A percentile compares a stretch with the other conserved stretches of the same genome.
Conservation (phyloP, 257 asterid species). For the Solanum chiquidenum region DNA sequence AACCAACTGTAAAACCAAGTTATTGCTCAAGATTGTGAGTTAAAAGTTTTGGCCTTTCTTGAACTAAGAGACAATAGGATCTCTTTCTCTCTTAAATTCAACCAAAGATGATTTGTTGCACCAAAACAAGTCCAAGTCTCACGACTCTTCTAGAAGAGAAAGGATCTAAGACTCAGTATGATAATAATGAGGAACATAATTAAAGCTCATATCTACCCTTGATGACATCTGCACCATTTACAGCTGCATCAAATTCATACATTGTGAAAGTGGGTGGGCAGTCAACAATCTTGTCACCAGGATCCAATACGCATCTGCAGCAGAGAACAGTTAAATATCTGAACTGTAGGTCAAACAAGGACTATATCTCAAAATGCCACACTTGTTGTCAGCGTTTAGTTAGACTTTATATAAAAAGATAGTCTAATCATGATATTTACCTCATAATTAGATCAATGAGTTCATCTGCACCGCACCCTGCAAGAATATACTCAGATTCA, state of each 20-base stretch:
- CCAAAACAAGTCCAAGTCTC: not conserved
- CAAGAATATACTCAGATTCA: slow-evolving; percentile 82
- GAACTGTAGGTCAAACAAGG: not conserved
- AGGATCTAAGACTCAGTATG: not conserved
- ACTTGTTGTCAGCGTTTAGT: not conserved
- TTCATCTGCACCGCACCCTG: slow-evolving; percentile 97
- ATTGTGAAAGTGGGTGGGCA: slow-evolving; percentile 97
- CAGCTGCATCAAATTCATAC: slow-evolving; percentile 99
- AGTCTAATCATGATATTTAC: slow-evolving; percentile 20
- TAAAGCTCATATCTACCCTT: slow-evolving; percentile 42
- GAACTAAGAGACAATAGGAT: not conserved
- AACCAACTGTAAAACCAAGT: not conserved
- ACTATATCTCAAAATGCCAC: not conserved
- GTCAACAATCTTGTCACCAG: slow-evolving; percentile 90
- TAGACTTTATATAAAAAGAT: not conserved
- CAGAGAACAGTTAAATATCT: not conserved
- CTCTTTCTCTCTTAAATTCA: not conserved
- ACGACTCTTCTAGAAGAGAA: not conserved
- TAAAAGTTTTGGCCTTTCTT: not conserved
- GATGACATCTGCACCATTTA: slow-evolving; percentile 79
- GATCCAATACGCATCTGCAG: slow-evolving; percentile 84
- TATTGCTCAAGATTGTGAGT: not conserved
- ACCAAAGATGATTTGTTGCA: not conserved
- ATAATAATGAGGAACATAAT: not conserved
- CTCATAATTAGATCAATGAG: slow-evolving; percentile 95